These are phyloP conservation scores for Fusarium caatingaense DNA, from an alignment of 2,329 filamentous ascomycete species.

Conservation along the genomic window DNA sequence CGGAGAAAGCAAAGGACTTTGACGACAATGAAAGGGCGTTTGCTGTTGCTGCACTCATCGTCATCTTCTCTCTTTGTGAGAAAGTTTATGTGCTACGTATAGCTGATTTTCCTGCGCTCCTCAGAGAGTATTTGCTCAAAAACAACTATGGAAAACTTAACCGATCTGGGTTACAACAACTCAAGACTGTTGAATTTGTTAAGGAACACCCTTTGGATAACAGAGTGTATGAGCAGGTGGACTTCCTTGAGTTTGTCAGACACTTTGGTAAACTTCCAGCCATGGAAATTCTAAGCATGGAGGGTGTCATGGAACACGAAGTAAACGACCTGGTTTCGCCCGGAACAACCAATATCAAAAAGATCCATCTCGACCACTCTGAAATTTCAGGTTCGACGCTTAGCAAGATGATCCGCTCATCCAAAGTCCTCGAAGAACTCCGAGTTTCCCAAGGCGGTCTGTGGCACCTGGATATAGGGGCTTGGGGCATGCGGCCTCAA, in stretches of 20 bases:
- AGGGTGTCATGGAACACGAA: slow-evolving; percentile 7
- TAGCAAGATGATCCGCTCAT: neutral
- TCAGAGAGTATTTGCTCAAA: slow-evolving; percentile 9
- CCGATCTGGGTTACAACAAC: neutral
- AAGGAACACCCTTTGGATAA: neutral
- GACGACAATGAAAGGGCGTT: neutral
- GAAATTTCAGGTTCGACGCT: neutral
- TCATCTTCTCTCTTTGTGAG: slow-evolving; percentile 23
- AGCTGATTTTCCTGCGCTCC: neutral
- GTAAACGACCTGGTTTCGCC: neutral
- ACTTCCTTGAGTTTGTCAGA: slow-evolving; percentile 2
- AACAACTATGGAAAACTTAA: slow-evolving; percentile 9
- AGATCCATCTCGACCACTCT: neutral
- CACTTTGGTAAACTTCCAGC: slow-evolving; percentile 7
- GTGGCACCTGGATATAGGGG: neutral
- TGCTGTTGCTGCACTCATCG: neutral
- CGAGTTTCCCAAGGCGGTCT: neutral
- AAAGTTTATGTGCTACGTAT: neutral
- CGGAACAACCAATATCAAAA: neutral
- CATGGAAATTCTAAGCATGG: neutral
- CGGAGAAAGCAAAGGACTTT: neutral
- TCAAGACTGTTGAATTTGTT: neutral
- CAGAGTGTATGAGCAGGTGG: neutral
- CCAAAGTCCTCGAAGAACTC: neutral
- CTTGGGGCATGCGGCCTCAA: neutral